A percentile compares a stretch with the other conserved stretches of the same genome.
phyloP scores from a whole-genome alignment of 306 rosid genomes.

The Trifolium subterraneum region DNA sequence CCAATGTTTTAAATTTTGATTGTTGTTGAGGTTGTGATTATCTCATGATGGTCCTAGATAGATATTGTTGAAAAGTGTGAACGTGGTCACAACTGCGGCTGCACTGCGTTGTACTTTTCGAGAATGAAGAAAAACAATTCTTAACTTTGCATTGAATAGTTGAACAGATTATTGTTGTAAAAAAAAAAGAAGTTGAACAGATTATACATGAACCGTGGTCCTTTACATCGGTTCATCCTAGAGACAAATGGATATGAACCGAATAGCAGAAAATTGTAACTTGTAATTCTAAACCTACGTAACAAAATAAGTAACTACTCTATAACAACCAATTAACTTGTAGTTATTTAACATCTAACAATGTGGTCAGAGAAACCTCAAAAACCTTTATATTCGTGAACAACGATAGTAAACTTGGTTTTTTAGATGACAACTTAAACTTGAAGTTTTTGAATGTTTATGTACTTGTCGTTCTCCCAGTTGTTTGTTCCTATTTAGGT shows the following conservation, averaged over 20 bases:
- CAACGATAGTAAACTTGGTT: background rate
- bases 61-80: background rate
- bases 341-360: background rate
- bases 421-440: slow-evolving; percentile 9
- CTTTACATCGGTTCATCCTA: background rate
- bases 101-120: background rate
- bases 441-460: slow-evolving; percentile 20
- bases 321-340: background rate
- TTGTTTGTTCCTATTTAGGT: background rate
- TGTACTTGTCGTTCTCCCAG: background rate
- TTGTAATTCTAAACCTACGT: background rate
- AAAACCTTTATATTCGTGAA: background rate
- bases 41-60: background rate
- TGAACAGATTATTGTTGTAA: background rate
- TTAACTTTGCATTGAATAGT: background rate
- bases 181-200: no score
- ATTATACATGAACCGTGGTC: background rate
- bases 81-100: background rate
- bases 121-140: background rate
- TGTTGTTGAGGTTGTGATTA: background rate
- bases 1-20: background rate
- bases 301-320: background rate
- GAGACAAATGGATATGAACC: background rate
- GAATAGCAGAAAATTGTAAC: background rate
- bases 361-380: background rate